Percentiles rank a stretch among this genome's conserved stretches.
Evolutionary conservation across 163 green algal genomes (phyloP).

Genomic region (Prototheca cutis): DNA sequence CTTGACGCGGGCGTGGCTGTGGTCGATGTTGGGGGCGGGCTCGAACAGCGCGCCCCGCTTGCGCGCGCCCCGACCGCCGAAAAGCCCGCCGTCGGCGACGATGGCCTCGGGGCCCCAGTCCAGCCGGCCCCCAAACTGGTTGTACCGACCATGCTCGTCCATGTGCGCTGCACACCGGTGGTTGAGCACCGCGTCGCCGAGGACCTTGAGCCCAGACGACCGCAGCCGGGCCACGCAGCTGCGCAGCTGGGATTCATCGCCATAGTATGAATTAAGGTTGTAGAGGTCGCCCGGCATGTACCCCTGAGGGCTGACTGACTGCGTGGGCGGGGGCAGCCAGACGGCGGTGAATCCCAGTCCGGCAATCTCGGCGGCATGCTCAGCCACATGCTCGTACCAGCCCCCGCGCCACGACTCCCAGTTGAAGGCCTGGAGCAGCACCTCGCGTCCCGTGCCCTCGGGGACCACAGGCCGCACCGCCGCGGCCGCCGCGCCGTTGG

Average conservation of each 20-base stretch:
- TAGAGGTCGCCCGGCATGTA: conserved; percentile 77
- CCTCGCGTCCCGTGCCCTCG: conserved; percentile 44
- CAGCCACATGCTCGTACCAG: conserved; percentile 45
- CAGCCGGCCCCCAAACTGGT: conserved; percentile 50
- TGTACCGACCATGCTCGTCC: conserved; percentile 44
- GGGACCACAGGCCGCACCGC: conserved; percentile 3
- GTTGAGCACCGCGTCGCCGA: conserved; percentile 74
- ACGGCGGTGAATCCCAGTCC: conserved; percentile 55
- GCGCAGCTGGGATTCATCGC: conserved; percentile 41
- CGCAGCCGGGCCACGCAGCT: conserved; percentile 30
- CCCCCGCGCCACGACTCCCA: conserved; percentile 45
- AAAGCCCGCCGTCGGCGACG: conserved; percentile 41
- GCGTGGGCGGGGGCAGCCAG: conserved; percentile 66
- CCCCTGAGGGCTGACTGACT: conserved; percentile 56
- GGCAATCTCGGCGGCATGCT: conserved; percentile 28
- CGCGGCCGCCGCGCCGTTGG: neutral
- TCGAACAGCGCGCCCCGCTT: conserved; percentile 54
- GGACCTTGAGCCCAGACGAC: conserved; percentile 31
- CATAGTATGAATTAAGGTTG: conserved; percentile 65
- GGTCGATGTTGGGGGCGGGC: conserved; percentile 80
- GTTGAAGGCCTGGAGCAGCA: conserved; percentile 64
- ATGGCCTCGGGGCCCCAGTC: conserved; percentile 65
- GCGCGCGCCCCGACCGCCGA: conserved; percentile 33
- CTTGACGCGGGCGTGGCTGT: conserved; percentile 49
- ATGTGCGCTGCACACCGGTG: conserved; percentile 54